A percentile compares a stretch with the other conserved stretches of the same genome.
Evolutionary conservation across 2,329 filamentous ascomycete species (phyloP).

Genomic region (Parastagonospora nodorum): DNA sequence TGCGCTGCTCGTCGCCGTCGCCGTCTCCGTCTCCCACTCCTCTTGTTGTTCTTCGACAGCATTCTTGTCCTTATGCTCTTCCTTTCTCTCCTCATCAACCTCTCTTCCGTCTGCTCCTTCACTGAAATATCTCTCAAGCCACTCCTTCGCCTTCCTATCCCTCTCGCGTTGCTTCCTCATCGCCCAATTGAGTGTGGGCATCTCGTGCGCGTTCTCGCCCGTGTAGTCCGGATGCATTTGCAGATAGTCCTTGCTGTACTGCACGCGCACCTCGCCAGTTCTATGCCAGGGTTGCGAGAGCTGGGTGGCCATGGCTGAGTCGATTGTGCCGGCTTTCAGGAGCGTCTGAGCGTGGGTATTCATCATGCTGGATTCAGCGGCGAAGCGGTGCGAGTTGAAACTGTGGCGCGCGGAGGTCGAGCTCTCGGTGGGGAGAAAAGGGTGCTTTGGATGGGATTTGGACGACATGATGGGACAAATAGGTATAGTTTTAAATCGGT

Average conservation of each 20-base stretch:
- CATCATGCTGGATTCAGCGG: slow-evolving; percentile 18
- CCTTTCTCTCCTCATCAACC: slow-evolving; percentile 5
- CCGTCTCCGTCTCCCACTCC: too few relatives aligned
- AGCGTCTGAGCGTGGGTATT: slow-evolving; percentile 12
- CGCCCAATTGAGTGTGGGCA: slow-evolving; percentile 18
- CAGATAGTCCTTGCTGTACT: slow-evolving; percentile 20
- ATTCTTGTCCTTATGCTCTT: too few relatives aligned
- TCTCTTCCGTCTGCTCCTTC: slow-evolving; percentile 31
- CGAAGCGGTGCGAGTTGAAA: not conserved
- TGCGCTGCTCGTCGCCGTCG: not conserved
- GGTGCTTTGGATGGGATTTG: too few relatives aligned
- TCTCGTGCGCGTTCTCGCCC: slow-evolving; percentile 4
- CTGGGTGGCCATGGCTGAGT: slow-evolving; percentile 12
- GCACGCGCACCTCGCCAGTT: slow-evolving; percentile 8
- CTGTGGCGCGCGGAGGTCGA: too few relatives aligned
- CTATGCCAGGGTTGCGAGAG: slow-evolving; percentile 18
- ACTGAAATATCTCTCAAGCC: slow-evolving; percentile 16
- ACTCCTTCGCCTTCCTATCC: slow-evolving; percentile 16
- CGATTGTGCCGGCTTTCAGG: slow-evolving; percentile 8
- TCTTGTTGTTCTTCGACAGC: too few relatives aligned
- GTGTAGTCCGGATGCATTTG: slow-evolving; percentile 11
- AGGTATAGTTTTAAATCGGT: too few relatives aligned
- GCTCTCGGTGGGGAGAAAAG: too few relatives aligned
- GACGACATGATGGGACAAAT: too few relatives aligned
- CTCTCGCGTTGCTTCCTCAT: slow-evolving; percentile 12